These are phyloP conservation scores for Blastobotrys proliferans DNA, from an alignment of 1,139 yeast genomes.

Conservation along the genomic window DNA sequence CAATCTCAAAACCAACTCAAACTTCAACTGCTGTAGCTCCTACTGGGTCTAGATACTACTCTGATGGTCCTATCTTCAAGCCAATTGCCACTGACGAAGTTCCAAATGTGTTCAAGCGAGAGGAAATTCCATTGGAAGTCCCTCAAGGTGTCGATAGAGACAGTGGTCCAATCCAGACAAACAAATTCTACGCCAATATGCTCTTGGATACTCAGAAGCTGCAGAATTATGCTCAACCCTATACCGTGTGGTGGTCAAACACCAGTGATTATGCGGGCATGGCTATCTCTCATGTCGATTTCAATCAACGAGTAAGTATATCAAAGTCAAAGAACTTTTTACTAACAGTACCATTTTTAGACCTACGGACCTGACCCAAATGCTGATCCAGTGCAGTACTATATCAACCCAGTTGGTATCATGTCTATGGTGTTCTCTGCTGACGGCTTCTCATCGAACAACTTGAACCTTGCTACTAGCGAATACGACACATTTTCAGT, in stretches of 20 bases:
- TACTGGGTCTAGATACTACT: constrained; percentile 19
- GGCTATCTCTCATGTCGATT: constrained; percentile 56
- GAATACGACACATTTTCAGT: constrained; percentile 57
- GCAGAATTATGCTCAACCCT: constrained; percentile 55
- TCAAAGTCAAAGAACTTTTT: neutral
- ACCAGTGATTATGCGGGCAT: constrained; percentile 47
- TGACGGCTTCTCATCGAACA: constrained; percentile 40
- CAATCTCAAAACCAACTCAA: constrained; percentile 11
- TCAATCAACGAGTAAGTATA: constrained; percentile 38
- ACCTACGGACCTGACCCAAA: constrained; percentile 34
- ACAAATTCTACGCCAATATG: constrained; percentile 67
- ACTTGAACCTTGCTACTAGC: constrained; percentile 42
- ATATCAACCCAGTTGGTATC: constrained; percentile 51
- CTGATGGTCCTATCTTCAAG: constrained; percentile 44
- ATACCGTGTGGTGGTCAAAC: constrained; percentile 49
- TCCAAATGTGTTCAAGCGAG: constrained; percentile 45
- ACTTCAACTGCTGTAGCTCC: constrained; percentile 15
- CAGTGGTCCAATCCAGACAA: constrained; percentile 48
- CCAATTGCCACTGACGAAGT: constrained; percentile 50
- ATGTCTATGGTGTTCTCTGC: constrained; percentile 58
- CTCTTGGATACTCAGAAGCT: constrained; percentile 46
- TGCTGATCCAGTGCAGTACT: constrained; percentile 43
- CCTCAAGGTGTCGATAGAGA: constrained; percentile 47
- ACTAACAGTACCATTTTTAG: constrained; percentile 14
- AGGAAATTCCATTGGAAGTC: constrained; percentile 40